Evolutionary conservation across 352 stramenopile genomes (phyloP).

Genomic region (Phytophthora kernoviae): DNA sequence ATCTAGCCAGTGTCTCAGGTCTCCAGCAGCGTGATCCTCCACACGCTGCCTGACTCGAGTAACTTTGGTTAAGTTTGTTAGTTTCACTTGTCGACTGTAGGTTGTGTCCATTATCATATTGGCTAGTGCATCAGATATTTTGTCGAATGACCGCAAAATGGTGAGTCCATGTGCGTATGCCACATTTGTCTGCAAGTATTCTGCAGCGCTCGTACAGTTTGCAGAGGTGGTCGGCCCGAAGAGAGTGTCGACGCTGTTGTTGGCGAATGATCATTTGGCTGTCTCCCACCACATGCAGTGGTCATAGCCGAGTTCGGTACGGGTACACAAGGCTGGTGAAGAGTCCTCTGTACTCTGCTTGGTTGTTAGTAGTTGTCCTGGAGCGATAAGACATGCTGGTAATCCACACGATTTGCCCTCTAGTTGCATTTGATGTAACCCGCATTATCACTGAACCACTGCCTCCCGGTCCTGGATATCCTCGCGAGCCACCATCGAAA

Average conservation of each 20-base stretch:
- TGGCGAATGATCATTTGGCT: constrained; percentile 12
- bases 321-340: not conserved
- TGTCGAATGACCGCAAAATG: not conserved
- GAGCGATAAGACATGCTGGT: constrained; percentile 7
- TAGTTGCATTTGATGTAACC: not conserved
- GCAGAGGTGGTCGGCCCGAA: not conserved
- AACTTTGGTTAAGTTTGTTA: not conserved
- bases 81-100: not conserved
- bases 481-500: constrained; percentile 10
- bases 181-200: not conserved
- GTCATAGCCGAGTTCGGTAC: not conserved
- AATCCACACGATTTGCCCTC: not conserved
- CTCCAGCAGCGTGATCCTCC: not conserved
- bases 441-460: constrained; percentile 2
- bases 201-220: constrained; percentile 1
- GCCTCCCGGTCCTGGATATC: constrained; percentile 4
- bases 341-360: constrained; percentile 5
- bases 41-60: not conserved
- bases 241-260: not conserved
- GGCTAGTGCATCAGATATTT: not conserved
- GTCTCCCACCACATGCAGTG: constrained; percentile 4
- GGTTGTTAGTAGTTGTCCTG: constrained; percentile 7
- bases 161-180: not conserved
- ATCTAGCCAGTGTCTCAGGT: not conserved
- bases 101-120: too few species aligned